Conservation (phyloP, 768 basidiomycete species). For the Lepiota brunneoincarnata region DNA sequence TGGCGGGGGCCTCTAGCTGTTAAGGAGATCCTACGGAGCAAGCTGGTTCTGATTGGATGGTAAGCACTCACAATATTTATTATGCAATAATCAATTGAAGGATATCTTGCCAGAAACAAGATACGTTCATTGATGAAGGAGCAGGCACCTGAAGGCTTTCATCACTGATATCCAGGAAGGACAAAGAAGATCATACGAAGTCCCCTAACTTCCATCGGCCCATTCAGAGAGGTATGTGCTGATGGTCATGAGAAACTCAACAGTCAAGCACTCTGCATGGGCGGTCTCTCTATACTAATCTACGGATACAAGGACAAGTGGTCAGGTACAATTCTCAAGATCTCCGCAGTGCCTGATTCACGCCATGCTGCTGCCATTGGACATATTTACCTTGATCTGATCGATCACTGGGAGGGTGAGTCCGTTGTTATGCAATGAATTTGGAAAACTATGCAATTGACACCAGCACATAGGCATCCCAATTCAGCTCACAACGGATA, state of each 20-base stretch:
- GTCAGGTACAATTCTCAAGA: slow-evolving; percentile 19
- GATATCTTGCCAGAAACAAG: slow-evolving; percentile 14
- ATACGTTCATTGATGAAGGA: slow-evolving; percentile 14
- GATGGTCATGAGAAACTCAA: slow-evolving; percentile 18
- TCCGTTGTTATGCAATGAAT: not conserved
- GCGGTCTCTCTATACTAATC: slow-evolving; percentile 20
- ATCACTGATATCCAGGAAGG: slow-evolving; percentile 17
- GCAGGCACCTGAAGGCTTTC: slow-evolving; percentile 20
- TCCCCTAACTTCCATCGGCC: slow-evolving; percentile 17
- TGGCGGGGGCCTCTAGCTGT: not conserved
- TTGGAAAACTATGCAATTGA: not conserved
- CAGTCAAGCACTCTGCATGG: slow-evolving; percentile 21
- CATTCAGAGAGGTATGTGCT: slow-evolving; percentile 22
- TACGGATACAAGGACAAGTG: slow-evolving; percentile 24
- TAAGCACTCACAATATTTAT: too few species aligned
- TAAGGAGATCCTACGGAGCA: not conserved
- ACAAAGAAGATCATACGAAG: slow-evolving; percentile 13
- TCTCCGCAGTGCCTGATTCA: slow-evolving; percentile 21
- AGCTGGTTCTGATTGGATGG: not conserved
- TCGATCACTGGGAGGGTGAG: slow-evolving; percentile 18
- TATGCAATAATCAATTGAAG: too few species aligned
- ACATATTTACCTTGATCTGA: slow-evolving; percentile 21
- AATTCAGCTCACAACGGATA: slow-evolving; percentile 5
- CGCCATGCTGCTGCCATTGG: slow-evolving; percentile 19
- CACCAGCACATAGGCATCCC: not conserved